Percentiles rank a stretch among this genome's conserved stretches.
Evolutionary conservation across 148 eudicot species (phyloP).

Genomic region (Silene uniflora): DNA sequence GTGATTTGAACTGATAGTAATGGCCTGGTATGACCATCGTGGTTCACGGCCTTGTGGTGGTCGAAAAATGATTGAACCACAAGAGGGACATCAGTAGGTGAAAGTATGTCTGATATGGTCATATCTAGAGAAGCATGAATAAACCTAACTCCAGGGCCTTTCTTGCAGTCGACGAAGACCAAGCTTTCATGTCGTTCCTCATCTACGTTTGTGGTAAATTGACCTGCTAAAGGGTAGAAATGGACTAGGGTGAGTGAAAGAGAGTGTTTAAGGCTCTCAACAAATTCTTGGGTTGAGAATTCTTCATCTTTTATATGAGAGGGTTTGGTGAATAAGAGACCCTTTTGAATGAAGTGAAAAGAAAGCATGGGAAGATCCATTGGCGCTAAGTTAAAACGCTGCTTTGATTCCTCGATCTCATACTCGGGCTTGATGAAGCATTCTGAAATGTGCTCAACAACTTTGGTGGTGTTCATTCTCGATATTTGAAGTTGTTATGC

Average conservation of each 20-base stretch:
- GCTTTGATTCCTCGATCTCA: conserved; percentile 21
- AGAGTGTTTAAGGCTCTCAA: conserved; percentile 23
- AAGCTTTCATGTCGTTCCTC: conserved; percentile 14
- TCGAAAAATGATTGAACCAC: conserved; percentile 32
- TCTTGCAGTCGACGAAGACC: conserved; percentile 25
- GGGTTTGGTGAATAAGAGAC: conserved; percentile 26
- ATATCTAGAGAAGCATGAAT: conserved; percentile 23
- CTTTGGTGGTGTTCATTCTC: neutral
- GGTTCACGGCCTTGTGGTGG: conserved; percentile 24
- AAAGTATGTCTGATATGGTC: conserved; percentile 22
- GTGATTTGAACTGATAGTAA: conserved; percentile 27
- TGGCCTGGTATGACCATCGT: conserved; percentile 24
- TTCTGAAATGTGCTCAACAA: conserved; percentile 18
- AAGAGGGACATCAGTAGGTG: conserved; percentile 24
- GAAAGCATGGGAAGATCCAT: conserved; percentile 27
- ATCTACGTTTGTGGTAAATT: conserved; percentile 18
- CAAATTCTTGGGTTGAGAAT: neutral
- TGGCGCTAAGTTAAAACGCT: conserved; percentile 24
- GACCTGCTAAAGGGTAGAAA: conserved; percentile 31
- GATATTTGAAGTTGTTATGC: neutral
- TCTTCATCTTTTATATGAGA: neutral
- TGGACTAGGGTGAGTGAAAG: conserved; percentile 27
- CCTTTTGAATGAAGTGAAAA: conserved; percentile 28
- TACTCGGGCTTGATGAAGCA: conserved; percentile 29
- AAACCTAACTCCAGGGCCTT: conserved; percentile 25